These are phyloP conservation scores for Trametes coccinea DNA, from an alignment of 768 basidiomycete genomes.

Conservation along the genomic window DNA sequence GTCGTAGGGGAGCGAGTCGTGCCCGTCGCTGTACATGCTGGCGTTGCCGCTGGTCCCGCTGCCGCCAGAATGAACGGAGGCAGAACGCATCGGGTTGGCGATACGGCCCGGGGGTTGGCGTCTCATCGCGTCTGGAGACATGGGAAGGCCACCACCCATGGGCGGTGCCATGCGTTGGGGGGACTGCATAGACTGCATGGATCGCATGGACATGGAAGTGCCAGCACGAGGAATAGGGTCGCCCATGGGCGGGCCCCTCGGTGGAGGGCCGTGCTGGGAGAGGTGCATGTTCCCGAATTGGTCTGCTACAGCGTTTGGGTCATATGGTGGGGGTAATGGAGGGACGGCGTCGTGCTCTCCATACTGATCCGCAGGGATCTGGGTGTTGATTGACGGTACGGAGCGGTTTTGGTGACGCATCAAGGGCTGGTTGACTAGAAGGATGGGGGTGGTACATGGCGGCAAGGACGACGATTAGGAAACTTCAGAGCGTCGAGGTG, in stretches of 20 bases:
- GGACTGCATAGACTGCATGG: slow-evolving; percentile 23
- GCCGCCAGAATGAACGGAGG: slow-evolving; percentile 36
- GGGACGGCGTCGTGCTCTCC: slow-evolving; percentile 23
- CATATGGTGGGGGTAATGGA: slow-evolving; percentile 40
- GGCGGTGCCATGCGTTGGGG: slow-evolving; percentile 20
- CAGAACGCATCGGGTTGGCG: slow-evolving; percentile 19
- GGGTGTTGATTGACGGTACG: slow-evolving; percentile 45
- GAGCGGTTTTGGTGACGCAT: slow-evolving; percentile 51
- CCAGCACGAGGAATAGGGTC: slow-evolving; percentile 57
- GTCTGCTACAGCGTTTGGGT: slow-evolving; percentile 49
- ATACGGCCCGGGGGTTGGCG: slow-evolving; percentile 24
- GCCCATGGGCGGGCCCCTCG: slow-evolving; percentile 31
- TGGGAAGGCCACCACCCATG: slow-evolving; percentile 17
- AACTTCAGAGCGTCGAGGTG: not conserved
- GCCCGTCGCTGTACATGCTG: slow-evolving; percentile 31
- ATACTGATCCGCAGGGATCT: slow-evolving; percentile 33
- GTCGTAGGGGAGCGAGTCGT: slow-evolving; percentile 24
- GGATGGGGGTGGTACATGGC: not conserved
- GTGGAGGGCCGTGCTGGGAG: slow-evolving; percentile 38
- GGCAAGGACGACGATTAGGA: slow-evolving; percentile 7
- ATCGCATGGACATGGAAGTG: slow-evolving; percentile 42
- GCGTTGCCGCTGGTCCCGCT: slow-evolving; percentile 35
- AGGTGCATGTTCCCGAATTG: slow-evolving; percentile 57
- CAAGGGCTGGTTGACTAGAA: slow-evolving; percentile 24
- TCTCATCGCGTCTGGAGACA: slow-evolving; percentile 22